phyloP scores from a whole-genome alignment of 768 basidiomycete genomes.

The Leucosporidium yakuticum region DNA sequence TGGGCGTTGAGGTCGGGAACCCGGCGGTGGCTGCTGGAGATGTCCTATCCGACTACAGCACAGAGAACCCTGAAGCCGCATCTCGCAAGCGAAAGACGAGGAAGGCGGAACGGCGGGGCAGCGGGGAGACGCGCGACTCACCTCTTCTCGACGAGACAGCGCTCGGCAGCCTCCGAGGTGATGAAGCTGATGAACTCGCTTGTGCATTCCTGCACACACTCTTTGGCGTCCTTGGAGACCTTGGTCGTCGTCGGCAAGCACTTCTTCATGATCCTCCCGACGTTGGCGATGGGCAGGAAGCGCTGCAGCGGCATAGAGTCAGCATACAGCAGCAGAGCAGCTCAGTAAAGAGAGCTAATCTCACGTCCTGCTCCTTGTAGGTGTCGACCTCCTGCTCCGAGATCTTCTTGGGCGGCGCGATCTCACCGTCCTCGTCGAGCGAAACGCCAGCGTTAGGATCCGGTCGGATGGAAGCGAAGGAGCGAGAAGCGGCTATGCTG shows the following conservation, averaged over 20 bases:
- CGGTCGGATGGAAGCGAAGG: background rate
- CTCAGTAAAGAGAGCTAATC: background rate
- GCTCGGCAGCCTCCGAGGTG: constrained; percentile 92
- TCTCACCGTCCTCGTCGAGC: background rate
- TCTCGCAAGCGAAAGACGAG: too few relatives aligned
- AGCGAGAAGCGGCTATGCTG: background rate
- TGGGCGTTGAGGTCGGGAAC: too few relatives aligned
- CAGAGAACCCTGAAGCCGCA: too few relatives aligned
- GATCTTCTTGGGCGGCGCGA: constrained; percentile 11
- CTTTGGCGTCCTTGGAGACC: constrained; percentile 96
- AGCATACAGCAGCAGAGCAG: background rate
- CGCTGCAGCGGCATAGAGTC: constrained; percentile 10
- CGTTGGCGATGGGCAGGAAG: constrained; percentile 70
- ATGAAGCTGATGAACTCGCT: constrained; percentile 98
- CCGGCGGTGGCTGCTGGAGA: too few relatives aligned
- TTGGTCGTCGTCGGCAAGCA: constrained; percentile 84
- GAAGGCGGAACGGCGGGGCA: too few relatives aligned
- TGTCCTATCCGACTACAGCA: too few relatives aligned
- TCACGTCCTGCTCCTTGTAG: constrained; percentile 35
- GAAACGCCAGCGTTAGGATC: background rate
- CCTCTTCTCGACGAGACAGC: constrained; percentile 79
- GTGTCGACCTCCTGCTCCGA: constrained; percentile 28
- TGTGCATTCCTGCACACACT: constrained; percentile 96
- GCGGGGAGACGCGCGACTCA: too few relatives aligned
- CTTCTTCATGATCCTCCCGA: constrained; percentile 94